A percentile compares a stretch with the other conserved stretches of the same genome.
Evolutionary conservation across 768 basidiomycete genomes (phyloP).

Genomic region (Leccinum arenicola): DNA sequence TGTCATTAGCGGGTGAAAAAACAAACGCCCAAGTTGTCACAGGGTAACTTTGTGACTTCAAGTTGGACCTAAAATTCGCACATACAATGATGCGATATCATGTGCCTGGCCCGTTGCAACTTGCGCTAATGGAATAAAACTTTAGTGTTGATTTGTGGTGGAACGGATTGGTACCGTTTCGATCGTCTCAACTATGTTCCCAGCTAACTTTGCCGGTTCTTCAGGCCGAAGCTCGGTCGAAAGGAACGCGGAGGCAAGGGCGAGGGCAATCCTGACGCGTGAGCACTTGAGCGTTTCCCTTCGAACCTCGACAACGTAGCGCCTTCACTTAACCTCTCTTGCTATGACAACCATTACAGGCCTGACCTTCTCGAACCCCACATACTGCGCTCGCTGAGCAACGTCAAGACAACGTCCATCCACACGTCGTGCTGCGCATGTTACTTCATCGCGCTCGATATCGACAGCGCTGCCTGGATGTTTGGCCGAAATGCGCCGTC

Average conservation of each 20-base stretch:
- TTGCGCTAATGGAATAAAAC: constrained; percentile 16
- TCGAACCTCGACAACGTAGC: constrained; percentile 1
- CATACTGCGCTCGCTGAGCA: constrained; percentile 84
- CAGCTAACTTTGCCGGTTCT: constrained; percentile 13
- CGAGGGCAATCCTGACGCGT: constrained; percentile 41
- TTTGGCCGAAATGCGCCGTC: constrained; percentile 81
- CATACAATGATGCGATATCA: constrained; percentile 33
- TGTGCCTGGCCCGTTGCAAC: constrained; percentile 9
- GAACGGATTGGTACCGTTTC: constrained; percentile 69
- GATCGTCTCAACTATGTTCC: neutral
- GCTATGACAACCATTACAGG: constrained; percentile 35
- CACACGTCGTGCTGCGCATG: constrained; percentile 76
- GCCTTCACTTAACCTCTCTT: constrained; percentile 1
- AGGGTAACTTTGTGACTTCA: constrained; percentile 9
- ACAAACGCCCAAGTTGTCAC: constrained; percentile 8
- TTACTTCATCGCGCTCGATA: constrained; percentile 72
- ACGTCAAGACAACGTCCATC: constrained; percentile 68
- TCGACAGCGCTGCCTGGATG: constrained; percentile 80
- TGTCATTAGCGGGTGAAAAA: constrained; percentile 13
- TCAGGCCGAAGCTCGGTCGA: constrained; percentile 72
- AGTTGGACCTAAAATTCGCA: constrained; percentile 22
- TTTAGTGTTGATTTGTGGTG: constrained; percentile 79
- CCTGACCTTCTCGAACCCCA: constrained; percentile 87
- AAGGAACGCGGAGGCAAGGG: constrained; percentile 60
- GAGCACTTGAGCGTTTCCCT: constrained; percentile 12